Evolutionary conservation across 129 eudicot genomes (phyloP).

Genomic region (Escallonia rubra): DNA sequence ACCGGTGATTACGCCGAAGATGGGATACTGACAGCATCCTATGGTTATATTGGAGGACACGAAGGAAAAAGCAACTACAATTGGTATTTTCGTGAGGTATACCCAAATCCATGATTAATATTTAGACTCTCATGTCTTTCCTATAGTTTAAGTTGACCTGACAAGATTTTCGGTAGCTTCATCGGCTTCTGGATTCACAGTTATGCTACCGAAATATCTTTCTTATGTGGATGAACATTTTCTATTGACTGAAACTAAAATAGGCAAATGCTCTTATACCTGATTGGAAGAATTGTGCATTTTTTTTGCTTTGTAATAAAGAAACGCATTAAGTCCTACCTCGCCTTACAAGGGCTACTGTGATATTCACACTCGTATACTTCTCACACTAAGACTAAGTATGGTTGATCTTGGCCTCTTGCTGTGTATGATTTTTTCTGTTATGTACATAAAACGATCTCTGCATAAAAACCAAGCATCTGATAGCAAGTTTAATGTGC

Average conservation of each 20-base stretch:
- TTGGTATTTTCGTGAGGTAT: constrained; percentile 98
- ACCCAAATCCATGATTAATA: not conserved
- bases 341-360: too few relatives aligned
- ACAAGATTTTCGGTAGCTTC: not conserved
- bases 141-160: not conserved
- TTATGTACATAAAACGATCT: too few relatives aligned
- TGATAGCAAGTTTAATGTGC: constrained; percentile 9
- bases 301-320: too few relatives aligned
- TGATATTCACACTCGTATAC: too few relatives aligned
- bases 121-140: not conserved
- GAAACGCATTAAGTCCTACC: too few relatives aligned
- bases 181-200: not conserved
- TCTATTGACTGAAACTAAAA: too few relatives aligned
- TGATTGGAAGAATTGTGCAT: too few relatives aligned
- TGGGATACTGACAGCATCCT: constrained; percentile 86
- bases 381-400: too few relatives aligned
- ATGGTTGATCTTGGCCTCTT: too few relatives aligned
- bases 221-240: not conserved
- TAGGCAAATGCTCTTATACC: too few relatives aligned
- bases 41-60: constrained; percentile 97
- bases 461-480: not conserved
- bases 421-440: too few relatives aligned
- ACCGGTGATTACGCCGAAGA: constrained; percentile 91
- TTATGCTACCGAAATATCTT: not conserved
- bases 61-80: constrained; percentile 92